Base-by-base conservation (phyloP, 2,329 filamentous ascomycete genomes). In the Esteya vermicola region DNA sequence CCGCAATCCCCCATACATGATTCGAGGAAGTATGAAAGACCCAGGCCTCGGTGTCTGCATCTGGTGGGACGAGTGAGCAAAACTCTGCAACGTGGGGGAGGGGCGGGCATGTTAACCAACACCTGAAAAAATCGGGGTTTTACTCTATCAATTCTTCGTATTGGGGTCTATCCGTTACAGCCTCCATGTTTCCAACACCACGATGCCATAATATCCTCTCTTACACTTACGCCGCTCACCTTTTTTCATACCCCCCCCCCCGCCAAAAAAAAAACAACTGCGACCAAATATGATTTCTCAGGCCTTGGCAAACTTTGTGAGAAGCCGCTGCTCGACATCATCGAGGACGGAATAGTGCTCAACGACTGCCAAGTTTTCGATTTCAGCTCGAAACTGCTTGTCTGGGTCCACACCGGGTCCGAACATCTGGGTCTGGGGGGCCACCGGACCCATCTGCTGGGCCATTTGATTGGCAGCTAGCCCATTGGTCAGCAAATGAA, bases 321-420 rank as follows among this genome's bases (percentile, higher is more conserved):
- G 63, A 43, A 98, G 64, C 55, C 91, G 76, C 54, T 86, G 75
- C 64, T 95, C 88, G 43, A 95, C 80, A 16, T 81, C 81, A 51
- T 93, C 84, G 43, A 96, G 64, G 47, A 95, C 85, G 52, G 84
- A 95, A 57, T 85, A 83, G 60, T 96, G 89, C 57, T 94, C 88
- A 53, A 93, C 72, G 20, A 98, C 91, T 51, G 93, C 88, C 46
- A 98, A 61, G 60, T 98, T 98, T 68, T 98, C 91, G 3, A 84
- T 84, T 63, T 98, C 91, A 35, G 70, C 84, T 57, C 81, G 69
- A 62, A 95, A 98, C 57, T 94, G 75, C 69, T 98, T 98, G 62
- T 96, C 83, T 0, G 88, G 85, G 56, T 98, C 93, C 53, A 91
- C 81, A 20, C 89, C 88, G 1, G 91, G 88, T 23, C 84, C 86